Conservation (phyloP, 2,329 filamentous ascomycete species). For the Aspergillus thermomutatus region DNA sequence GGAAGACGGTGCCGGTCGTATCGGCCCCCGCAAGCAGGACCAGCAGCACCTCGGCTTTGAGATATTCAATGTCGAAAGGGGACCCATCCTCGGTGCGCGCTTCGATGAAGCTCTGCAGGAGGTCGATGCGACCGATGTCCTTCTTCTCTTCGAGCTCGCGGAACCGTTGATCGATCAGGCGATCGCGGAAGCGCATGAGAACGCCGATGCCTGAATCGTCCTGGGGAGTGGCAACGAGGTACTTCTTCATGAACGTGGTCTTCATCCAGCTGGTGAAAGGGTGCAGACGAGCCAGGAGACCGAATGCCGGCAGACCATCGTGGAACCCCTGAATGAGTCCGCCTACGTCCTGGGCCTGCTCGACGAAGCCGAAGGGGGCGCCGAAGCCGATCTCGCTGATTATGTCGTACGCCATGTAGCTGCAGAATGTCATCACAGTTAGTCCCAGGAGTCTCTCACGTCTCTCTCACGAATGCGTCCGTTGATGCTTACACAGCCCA, state of each 20-base stretch:
- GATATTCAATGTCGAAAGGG: slow-evolving; percentile 49
- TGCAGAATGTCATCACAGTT: slow-evolving; percentile 7
- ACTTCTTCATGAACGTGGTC: slow-evolving; percentile 50
- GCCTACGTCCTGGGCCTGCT: slow-evolving; percentile 50
- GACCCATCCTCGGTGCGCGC: slow-evolving; percentile 45
- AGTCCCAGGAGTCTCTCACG: background rate
- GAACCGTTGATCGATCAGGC: slow-evolving; percentile 48
- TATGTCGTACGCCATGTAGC: slow-evolving; percentile 56
- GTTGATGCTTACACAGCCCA: slow-evolving; percentile 47
- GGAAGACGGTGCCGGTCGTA: slow-evolving; percentile 52
- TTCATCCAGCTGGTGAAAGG: slow-evolving; percentile 57
- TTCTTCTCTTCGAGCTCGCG: slow-evolving; percentile 48
- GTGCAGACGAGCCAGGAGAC: slow-evolving; percentile 51
- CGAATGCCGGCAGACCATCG: slow-evolving; percentile 51
- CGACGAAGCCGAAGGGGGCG: slow-evolving; percentile 54
- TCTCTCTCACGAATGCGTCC: background rate
- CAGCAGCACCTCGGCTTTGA: slow-evolving; percentile 53
- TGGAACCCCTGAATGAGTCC: slow-evolving; percentile 55
- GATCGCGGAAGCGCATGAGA: slow-evolving; percentile 57
- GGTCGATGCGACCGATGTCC: slow-evolving; percentile 45
- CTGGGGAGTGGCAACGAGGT: slow-evolving; percentile 52
- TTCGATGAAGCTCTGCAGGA: slow-evolving; percentile 52
- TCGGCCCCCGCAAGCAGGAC: slow-evolving; percentile 53
- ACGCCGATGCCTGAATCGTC: slow-evolving; percentile 54
- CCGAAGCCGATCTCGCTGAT: slow-evolving; percentile 57